These are phyloP conservation scores for Hypoxylon sp. DNA, from an alignment of 2,329 filamentous ascomycete genomes.

Conservation along the genomic window DNA sequence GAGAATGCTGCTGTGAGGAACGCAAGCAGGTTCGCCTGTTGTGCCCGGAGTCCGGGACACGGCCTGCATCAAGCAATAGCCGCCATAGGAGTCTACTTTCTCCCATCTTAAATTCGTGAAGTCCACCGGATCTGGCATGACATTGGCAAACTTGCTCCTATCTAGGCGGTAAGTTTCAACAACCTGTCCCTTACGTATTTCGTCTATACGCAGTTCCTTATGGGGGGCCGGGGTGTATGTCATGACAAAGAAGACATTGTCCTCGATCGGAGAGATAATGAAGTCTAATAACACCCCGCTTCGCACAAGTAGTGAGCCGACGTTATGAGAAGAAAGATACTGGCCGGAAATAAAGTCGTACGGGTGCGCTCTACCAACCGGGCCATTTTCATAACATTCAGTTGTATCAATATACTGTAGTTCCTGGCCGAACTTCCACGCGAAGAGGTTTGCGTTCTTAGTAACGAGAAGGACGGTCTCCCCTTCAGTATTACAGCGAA, in stretches of 20 bases:
- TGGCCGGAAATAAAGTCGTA: slow-evolving; percentile 41
- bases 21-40: slow-evolving; percentile 28
- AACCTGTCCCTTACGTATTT: slow-evolving; percentile 44
- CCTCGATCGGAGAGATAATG: slow-evolving; percentile 47
- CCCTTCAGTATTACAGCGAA: slow-evolving; percentile 49
- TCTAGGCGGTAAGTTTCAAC: slow-evolving; percentile 43
- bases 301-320: slow-evolving; percentile 42
- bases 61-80: slow-evolving; percentile 49
- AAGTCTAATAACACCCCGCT: slow-evolving; percentile 49
- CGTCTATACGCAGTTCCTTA: slow-evolving; percentile 46
- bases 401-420: slow-evolving; percentile 40
- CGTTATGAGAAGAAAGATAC: slow-evolving; percentile 41
- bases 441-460: slow-evolving; percentile 46
- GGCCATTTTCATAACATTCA: slow-evolving; percentile 38
- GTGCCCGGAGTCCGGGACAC: slow-evolving; percentile 35
- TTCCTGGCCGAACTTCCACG: slow-evolving; percentile 47
- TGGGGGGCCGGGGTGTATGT: slow-evolving; percentile 39
- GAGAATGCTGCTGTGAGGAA: slow-evolving; percentile 40
- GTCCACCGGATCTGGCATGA: slow-evolving; percentile 36
- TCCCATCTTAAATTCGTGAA: slow-evolving; percentile 49
- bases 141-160: slow-evolving; percentile 22
- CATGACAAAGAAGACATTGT: slow-evolving; percentile 48
- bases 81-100: slow-evolving; percentile 50
- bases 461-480: slow-evolving; percentile 48
- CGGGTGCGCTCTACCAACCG: slow-evolving; percentile 28